These are phyloP conservation scores for Colletotrichum destructivum DNA, from an alignment of 2,329 filamentous ascomycete species.

Conservation along the genomic window DNA sequence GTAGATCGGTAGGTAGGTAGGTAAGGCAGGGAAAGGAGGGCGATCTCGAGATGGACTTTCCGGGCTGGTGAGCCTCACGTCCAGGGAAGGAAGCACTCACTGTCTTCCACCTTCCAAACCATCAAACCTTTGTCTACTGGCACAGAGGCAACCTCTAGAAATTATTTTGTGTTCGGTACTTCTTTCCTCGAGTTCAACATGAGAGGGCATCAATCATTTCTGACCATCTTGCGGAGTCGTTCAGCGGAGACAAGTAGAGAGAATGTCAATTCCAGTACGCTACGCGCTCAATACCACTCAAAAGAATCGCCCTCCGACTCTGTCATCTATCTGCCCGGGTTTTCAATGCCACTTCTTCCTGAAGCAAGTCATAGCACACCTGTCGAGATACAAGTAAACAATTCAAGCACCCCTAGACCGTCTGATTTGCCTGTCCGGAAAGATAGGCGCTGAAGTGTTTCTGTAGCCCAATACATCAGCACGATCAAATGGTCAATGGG, in stretches of 20 bases:
- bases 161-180: not conserved
- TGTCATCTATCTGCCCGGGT: not conserved
- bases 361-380: not conserved
- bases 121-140: not conserved
- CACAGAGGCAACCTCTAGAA: not conserved
- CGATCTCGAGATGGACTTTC: too few relatives aligned
- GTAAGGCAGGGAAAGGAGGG: not conserved
- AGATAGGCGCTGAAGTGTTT: slow-evolving; percentile 69
- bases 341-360: not conserved
- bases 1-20: not conserved
- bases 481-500: not conserved
- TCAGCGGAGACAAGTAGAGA: not conserved
- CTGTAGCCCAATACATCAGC: slow-evolving; percentile 49
- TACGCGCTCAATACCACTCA: not conserved
- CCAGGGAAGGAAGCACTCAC: too few relatives aligned
- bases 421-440: slow-evolving; percentile 60
- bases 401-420: slow-evolving; percentile 35
- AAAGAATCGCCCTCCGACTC: not conserved
- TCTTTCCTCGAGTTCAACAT: not conserved
- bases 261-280: slow-evolving; percentile 23
- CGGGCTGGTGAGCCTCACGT: too few relatives aligned
- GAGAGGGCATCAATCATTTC: too few relatives aligned
- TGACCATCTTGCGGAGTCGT: not conserved
- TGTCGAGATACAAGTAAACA: not conserved
- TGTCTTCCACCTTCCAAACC: not conserved